Evolutionary conservation across 2,329 filamentous ascomycete species (phyloP), one percentile per base, ranked within the genome.

Genomic region (Rhinocladiella similis): DNA sequence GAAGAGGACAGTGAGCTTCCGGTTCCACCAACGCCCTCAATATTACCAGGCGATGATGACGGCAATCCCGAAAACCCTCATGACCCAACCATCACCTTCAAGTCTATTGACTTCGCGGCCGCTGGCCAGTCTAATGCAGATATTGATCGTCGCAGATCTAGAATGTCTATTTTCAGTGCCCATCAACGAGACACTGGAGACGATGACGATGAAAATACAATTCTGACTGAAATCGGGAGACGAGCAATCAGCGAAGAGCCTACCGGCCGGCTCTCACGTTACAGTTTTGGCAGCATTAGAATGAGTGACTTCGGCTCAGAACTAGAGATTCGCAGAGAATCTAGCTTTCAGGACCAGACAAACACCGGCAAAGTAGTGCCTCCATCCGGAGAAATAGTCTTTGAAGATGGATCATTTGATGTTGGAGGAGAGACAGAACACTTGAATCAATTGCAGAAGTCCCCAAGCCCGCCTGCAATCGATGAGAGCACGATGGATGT

Each of bases 301-400:
- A 66, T 80, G 47, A 82, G 79, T 62, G 80, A 81, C 54, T 82
- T 82, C 62, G 77, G 71, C 70, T 52, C 72, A 65, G 49, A 75
- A 68, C 18, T 70, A 68, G 60, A 69, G 66, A 58, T 68, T 67
- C n/a, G 67, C 62, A 59, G 57, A 61, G 18, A 57, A 33, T 55
- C 57, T 29, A 52, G 54, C 35, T 47, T 50, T 45, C 54, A 47
- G 27, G 35, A 55, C 29, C 56, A 56, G 39, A 36, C 42, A 7
- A 51, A 59, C 19, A 47, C 41, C 22, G 43, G 45, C 10, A 71
- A 75, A 53, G 57, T 78, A 7, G 77, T 78, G 50, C 74, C 75
- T 12, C 72, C 75, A 27, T 65, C 55, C 18, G 70, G 64, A 13
- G 77, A 77, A 27, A 67, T 72, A 20, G 70, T 73, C 10, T 66